Evolutionary conservation across 176 grass and related monocot species (phyloP).

Genomic region (Oryza glaberrima): DNA sequence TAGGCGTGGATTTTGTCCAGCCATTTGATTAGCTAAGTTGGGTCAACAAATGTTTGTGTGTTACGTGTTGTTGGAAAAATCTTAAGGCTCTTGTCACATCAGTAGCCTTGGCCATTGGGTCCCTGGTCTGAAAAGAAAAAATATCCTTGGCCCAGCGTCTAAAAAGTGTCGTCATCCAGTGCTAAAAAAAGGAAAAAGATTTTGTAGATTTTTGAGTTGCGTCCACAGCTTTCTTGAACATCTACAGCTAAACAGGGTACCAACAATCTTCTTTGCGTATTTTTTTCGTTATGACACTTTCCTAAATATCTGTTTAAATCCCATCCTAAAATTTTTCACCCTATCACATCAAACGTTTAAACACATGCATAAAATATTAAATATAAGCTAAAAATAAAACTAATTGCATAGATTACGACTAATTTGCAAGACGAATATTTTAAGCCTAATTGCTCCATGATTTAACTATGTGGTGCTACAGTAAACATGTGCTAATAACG

Average conservation of each 20-base stretch:
- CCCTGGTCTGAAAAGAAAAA: not conserved
- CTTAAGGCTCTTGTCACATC: not conserved
- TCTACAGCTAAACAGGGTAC: not conserved
- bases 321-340: no score
- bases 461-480: no score
- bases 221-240: not conserved
- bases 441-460: no score
- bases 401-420: no score
- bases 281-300: not conserved
- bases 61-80: not conserved
- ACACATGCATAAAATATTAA: no score
- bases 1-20: not conserved
- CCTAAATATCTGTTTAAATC: not conserved
- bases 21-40: slow-evolving; percentile 37
- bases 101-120: not conserved
- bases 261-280: slow-evolving; percentile 1
- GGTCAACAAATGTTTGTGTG: slow-evolving; percentile 31
- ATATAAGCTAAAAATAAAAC: no score
- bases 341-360: no score
- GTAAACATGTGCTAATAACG: no score
- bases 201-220: not conserved
- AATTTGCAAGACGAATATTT: no score
- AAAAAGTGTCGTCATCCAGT: not conserved
- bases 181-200: not conserved
- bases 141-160: slow-evolving; percentile 3